A percentile compares a stretch with the other conserved stretches of the same genome.
These are phyloP conservation scores for Bombardia bombarda DNA, from an alignment of 495 filamentous ascomycete genomes.

Conservation along the genomic window DNA sequence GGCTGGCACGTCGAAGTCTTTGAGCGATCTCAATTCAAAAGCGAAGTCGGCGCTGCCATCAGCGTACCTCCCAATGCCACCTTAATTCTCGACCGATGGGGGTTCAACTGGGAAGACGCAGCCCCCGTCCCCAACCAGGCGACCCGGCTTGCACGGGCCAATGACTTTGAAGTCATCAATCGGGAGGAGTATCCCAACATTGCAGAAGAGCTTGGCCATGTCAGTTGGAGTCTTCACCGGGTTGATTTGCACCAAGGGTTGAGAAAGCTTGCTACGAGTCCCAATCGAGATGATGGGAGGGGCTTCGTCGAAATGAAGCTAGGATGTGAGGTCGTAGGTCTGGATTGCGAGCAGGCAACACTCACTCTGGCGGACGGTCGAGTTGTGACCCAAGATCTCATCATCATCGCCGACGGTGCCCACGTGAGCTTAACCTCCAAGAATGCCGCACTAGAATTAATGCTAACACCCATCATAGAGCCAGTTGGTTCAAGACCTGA, in stretches of 20 bases:
- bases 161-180: slow-evolving; percentile 15
- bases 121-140: slow-evolving; percentile 23
- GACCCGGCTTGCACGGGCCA: slow-evolving; percentile 21
- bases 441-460: too few relatives aligned
- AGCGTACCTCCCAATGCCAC: slow-evolving; percentile 43
- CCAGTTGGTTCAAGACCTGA: slow-evolving; percentile 16
- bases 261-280: slow-evolving; percentile 30
- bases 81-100: slow-evolving; percentile 39
- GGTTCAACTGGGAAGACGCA: slow-evolving; percentile 30
- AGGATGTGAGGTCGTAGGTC: slow-evolving; percentile 11
- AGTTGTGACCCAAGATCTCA: slow-evolving; percentile 11
- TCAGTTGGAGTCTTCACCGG: slow-evolving; percentile 36
- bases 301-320: slow-evolving; percentile 24
- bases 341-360: slow-evolving; percentile 18
- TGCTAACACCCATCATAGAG: slow-evolving; percentile 18
- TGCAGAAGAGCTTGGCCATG: slow-evolving; percentile 10
- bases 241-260: slow-evolving; percentile 49
- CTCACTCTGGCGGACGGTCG: slow-evolving; percentile 13
- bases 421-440: slow-evolving; percentile 24
- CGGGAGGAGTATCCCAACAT: slow-evolving; percentile 26
- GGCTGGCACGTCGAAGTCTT: slow-evolving; percentile 45
- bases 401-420: slow-evolving; percentile 24
- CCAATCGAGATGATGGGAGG: slow-evolving; percentile 11
- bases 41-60: slow-evolving; percentile 49
- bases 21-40: slow-evolving; percentile 45